Evolutionary conservation across 2,329 filamentous ascomycete species (phyloP), one percentile per base, ranked within the genome.

Genomic region (Aspergillus puulaauensis): DNA sequence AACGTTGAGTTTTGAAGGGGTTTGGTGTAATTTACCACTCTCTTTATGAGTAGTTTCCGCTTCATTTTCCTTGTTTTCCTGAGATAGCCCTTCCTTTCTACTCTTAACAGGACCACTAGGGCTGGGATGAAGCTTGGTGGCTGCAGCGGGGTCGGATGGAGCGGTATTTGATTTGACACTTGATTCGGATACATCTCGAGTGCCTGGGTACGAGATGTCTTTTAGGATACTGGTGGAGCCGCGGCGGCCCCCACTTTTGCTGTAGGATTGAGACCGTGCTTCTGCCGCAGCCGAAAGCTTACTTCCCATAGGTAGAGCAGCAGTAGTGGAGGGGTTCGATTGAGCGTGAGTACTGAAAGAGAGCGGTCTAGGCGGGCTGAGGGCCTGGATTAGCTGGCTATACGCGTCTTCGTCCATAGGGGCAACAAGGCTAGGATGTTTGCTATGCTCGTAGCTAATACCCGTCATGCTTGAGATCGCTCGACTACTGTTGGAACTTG

Each of bases 381-480:
- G 61, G 14, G 71, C 66, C 52, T 77, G 67, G 23, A 76, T 68
- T 14, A 78, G 63, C 54, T 70, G 69, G 55, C 64, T 71, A 48
- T 70, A 76, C 52, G 70, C 70, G 35, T 75, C 75, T 27, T 76
- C 73, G 44, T 75, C 70, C 24, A 72, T 67, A 2, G 68, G 65
- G 21, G 66, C 66, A 33, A 63, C 57, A 37, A 72, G 65, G 51
- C 70, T 76, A 17, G 74, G 70, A 23, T 75, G 71, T 53, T 76
- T 75, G 62, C 74, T 78, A 56, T 77, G 75, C 54, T 74, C 73
- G 49, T 75, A 74, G 57, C 75, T 78, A 54, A 75, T 61, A 4
- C 73, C 76, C 7, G 75, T 75, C 67, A 75, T 71, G 58, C 69
- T 73, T 24, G 77, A 78, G 41, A 76, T 72, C 11, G 68, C 70